A percentile compares a stretch with the other conserved stretches of the same genome.
Conservation (phyloP, 805 yeast genomes). For the Pichia exigua region DNA sequence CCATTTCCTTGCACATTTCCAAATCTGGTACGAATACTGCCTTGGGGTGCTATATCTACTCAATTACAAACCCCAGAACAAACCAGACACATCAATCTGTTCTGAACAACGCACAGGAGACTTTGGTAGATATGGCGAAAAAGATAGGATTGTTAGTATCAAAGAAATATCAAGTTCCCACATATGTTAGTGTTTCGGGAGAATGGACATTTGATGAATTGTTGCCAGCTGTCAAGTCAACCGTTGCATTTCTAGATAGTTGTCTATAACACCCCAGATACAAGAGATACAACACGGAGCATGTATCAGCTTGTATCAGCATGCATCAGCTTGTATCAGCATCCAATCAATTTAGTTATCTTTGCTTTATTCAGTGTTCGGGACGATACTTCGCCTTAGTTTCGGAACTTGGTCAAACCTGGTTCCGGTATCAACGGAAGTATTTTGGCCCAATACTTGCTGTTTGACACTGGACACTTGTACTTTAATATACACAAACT, state of each 20-base stretch:
- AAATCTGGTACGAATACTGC: constrained; percentile 23
- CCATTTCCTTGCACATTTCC: constrained; percentile 32
- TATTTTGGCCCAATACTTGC: too few species aligned
- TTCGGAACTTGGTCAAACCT: too few species aligned
- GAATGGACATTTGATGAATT: constrained; percentile 29
- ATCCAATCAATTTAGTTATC: too few species aligned
- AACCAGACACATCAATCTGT: constrained; percentile 32
- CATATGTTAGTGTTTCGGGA: constrained; percentile 40
- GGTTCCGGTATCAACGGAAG: too few species aligned
- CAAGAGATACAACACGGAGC: too few species aligned
- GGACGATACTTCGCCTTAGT: too few species aligned
- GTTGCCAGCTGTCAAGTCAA: constrained; percentile 18
- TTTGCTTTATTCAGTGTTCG: too few species aligned
- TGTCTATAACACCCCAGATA: neutral
- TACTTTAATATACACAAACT: too few species aligned
- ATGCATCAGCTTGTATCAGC: too few species aligned
- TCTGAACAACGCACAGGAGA: constrained; percentile 35
- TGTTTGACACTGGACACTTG: too few species aligned
- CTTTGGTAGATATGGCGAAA: constrained; percentile 34
- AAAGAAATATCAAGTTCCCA: constrained; percentile 34
- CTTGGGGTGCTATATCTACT: constrained; percentile 39
- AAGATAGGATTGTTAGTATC: constrained; percentile 35
- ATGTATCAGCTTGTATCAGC: too few species aligned
- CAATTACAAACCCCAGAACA: constrained; percentile 30
- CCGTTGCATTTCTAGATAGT: constrained; percentile 26